These are phyloP conservation scores for Coccomyxa subellipsoidea DNA, from an alignment of 163 green algal genomes.

Conservation along the genomic window DNA sequence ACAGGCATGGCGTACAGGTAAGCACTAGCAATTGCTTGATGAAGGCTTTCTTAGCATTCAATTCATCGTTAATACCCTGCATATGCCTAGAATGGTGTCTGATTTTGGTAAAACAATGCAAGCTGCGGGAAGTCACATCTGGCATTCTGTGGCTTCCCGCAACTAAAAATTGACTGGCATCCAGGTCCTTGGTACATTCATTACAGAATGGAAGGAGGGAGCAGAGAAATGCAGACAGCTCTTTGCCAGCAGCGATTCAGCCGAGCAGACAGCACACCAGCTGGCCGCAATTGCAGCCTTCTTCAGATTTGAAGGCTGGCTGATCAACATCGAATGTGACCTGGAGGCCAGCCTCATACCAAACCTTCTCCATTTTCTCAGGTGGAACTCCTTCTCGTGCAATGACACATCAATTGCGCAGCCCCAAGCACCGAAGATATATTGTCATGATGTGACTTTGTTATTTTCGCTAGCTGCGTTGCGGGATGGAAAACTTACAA, in stretches of 20 bases:
- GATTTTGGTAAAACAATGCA: no score
- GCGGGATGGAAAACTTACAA: neutral
- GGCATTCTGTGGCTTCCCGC: no score
- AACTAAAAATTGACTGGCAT: no score
- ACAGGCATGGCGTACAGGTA: constrained; percentile 40
- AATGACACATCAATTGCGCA: no score
- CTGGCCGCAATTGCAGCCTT: constrained; percentile 43
- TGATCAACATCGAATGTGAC: constrained; percentile 57
- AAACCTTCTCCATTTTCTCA: constrained; percentile 45
- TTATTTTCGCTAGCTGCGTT: neutral
- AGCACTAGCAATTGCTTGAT: no score
- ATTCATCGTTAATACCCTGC: no score
- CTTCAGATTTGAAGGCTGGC: constrained; percentile 62
- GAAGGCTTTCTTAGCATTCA: no score
- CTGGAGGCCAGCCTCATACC: constrained; percentile 24
- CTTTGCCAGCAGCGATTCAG: constrained; percentile 27
- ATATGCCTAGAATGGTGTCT: no score
- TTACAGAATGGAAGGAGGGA: constrained; percentile 69
- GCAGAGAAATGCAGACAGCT: constrained; percentile 43
- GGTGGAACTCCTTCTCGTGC: constrained; percentile 18
- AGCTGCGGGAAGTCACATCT: no score
- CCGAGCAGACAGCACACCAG: constrained; percentile 31
- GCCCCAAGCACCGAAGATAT: no score
- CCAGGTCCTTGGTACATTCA: constrained; percentile 70
- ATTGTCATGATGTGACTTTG: neutral